These are phyloP conservation scores for Cardiospermum halicacabum DNA, from an alignment of 345 rosid species.

Conservation along the genomic window DNA sequence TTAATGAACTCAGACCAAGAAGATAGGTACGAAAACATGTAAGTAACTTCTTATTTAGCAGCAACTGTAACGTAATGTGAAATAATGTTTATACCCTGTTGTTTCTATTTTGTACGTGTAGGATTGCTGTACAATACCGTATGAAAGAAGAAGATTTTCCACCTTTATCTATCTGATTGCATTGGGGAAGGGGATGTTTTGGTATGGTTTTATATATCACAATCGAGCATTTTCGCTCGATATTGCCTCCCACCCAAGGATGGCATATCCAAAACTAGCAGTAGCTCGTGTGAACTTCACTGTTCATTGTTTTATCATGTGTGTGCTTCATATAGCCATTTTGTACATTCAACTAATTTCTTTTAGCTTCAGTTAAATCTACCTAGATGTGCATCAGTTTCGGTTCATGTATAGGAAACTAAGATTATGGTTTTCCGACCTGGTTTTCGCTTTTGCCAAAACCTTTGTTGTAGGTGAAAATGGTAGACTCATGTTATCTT, in stretches of 20 bases:
- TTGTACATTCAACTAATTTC: slow-evolving; percentile 34
- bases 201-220: slow-evolving; percentile 15
- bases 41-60: neutral
- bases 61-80: neutral
- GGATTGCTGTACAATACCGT: slow-evolving; percentile 49
- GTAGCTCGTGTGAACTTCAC: slow-evolving; percentile 15
- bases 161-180: slow-evolving; percentile 51
- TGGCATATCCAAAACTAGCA: slow-evolving; percentile 3
- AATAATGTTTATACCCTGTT: slow-evolving; percentile 10
- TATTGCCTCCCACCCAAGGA: slow-evolving; percentile 2
- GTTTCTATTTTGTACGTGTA: slow-evolving; percentile 26
- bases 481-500: slow-evolving; percentile 15
- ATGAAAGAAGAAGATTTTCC: slow-evolving; percentile 85
- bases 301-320: no score
- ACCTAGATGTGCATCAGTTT: slow-evolving; percentile 15
- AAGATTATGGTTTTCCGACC: slow-evolving; percentile 14
- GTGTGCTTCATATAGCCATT: slow-evolving; percentile 21
- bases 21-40: slow-evolving; percentile 45
- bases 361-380: slow-evolving; percentile 13
- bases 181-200: slow-evolving; percentile 21
- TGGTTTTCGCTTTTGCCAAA: slow-evolving; percentile 15
- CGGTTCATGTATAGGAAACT: slow-evolving; percentile 31
- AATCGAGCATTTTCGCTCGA: slow-evolving; percentile 10
- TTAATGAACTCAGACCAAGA: slow-evolving; percentile 26
- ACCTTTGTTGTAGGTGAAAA: slow-evolving; percentile 14